Evolutionary conservation across 1,284 basidiomycete genomes (phyloP).

Genomic region (Cryptococcus jaspeensis): DNA sequence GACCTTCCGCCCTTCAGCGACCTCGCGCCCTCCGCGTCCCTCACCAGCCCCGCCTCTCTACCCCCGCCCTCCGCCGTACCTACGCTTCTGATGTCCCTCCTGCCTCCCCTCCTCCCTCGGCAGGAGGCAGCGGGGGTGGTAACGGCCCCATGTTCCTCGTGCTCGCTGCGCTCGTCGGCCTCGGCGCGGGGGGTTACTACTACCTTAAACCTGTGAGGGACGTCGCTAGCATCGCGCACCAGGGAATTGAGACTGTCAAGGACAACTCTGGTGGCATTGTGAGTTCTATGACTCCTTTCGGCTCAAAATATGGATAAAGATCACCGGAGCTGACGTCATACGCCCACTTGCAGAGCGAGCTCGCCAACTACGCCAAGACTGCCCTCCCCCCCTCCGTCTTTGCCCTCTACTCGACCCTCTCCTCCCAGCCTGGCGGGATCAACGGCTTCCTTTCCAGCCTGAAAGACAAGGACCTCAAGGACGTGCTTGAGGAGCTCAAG

Average conservation of each 20-base stretch:
- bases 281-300: too few species aligned
- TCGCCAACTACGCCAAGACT: conserved; percentile 30
- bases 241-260: conserved; percentile 28
- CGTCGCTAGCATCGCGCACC: conserved; percentile 32
- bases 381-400: conserved; percentile 37
- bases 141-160: conserved; percentile 36
- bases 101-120: background rate
- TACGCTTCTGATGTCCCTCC: conserved; percentile 15
- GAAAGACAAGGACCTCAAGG: conserved; percentile 42
- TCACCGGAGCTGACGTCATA: background rate
- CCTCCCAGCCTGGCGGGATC: conserved; percentile 34
- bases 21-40: conserved; percentile 6
- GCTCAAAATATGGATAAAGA: too few species aligned
- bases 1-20: background rate
- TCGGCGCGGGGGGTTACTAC: conserved; percentile 39
- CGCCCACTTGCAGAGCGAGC: conserved; percentile 10
- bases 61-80: conserved; percentile 9
- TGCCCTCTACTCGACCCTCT: conserved; percentile 31
- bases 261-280: conserved; percentile 21
- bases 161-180: conserved; percentile 37
- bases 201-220: conserved; percentile 49
- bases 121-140: conserved; percentile 5
- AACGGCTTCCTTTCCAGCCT: conserved; percentile 41
- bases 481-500: conserved; percentile 45
- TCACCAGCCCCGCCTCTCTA: background rate